Evolutionary conservation across 306 rosid genomes (phyloP).

Genomic region (Dryas drummondii): DNA sequence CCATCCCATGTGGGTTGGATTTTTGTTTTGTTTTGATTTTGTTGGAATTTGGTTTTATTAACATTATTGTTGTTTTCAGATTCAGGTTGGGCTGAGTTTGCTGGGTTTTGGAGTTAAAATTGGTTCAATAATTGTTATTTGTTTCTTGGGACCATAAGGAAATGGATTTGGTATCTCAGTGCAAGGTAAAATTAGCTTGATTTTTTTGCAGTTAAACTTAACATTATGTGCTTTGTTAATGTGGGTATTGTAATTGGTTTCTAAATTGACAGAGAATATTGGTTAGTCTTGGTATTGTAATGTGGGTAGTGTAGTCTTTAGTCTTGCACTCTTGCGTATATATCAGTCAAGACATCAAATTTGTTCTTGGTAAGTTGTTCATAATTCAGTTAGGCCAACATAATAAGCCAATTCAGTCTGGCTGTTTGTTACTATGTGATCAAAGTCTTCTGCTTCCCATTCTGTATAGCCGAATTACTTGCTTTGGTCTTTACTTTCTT

Average conservation of each 20-base stretch:
- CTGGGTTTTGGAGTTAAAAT: conserved; percentile 3
- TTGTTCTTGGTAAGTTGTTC: no score
- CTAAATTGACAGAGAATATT: background rate
- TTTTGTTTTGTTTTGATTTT: background rate
- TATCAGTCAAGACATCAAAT: no score
- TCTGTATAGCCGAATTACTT: background rate
- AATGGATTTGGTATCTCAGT: conserved; percentile 11
- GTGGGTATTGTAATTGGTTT: conserved; percentile 5
- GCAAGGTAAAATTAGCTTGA: conserved; percentile 14
- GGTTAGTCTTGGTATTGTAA: background rate
- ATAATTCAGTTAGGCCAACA: no score
- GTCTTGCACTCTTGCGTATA: no score
- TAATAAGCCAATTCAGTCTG: no score
- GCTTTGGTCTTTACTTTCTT: background rate
- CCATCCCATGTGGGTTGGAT: background rate
- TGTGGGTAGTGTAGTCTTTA: no score
- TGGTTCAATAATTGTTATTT: conserved; percentile 2
- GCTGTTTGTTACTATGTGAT: background rate
- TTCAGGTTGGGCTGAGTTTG: conserved; percentile 3
- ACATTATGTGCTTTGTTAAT: background rate
- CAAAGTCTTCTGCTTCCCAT: conserved; percentile 3
- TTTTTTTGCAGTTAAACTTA: background rate
- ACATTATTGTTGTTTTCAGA: conserved; percentile 4
- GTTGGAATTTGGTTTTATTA: background rate
- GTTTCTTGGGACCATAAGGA: background rate